These are phyloP conservation scores for Sphagnum magellanicum DNA, from an alignment of 228 moss, liverwort and hornwort species.

Conservation along the genomic window DNA sequence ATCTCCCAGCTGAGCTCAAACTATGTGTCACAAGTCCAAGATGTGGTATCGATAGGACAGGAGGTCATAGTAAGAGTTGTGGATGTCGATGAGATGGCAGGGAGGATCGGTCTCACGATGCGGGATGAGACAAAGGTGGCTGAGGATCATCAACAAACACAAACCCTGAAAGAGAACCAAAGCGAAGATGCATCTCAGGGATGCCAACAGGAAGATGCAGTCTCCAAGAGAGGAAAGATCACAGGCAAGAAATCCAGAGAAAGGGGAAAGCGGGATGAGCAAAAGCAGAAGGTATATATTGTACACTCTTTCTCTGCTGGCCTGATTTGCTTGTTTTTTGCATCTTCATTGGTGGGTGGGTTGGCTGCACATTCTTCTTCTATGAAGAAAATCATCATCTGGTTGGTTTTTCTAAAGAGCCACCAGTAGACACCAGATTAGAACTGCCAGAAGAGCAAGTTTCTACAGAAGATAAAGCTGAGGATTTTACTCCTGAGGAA, in stretches of 20 bases:
- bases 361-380: too few species aligned
- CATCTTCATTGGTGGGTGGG: too few species aligned
- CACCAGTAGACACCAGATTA: too few species aligned
- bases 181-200: slow-evolving; percentile 12
- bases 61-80: slow-evolving; percentile 66
- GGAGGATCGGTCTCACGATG: slow-evolving; percentile 77
- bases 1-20: slow-evolving; percentile 62
- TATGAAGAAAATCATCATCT: too few species aligned
- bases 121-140: slow-evolving; percentile 30
- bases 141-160: slow-evolving; percentile 16
- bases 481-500: too few species aligned
- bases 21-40: slow-evolving; percentile 52
- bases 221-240: slow-evolving; percentile 59
- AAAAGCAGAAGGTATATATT: slow-evolving; percentile 29
- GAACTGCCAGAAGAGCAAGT: too few species aligned
- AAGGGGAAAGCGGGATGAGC: slow-evolving; percentile 40
- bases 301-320: too few species aligned
- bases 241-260: slow-evolving; percentile 50
- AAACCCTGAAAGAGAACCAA: slow-evolving; percentile 12
- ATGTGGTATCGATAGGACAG: slow-evolving; percentile 61
- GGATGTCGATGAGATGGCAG: slow-evolving; percentile 49
- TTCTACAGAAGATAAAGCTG: too few species aligned
- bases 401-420: too few species aligned
- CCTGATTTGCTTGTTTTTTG: too few species aligned
- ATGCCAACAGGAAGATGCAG: slow-evolving; percentile 29